These are phyloP conservation scores for Cladobotryum mycophilum DNA, from an alignment of 2,329 filamentous ascomycete species.

Conservation along the genomic window DNA sequence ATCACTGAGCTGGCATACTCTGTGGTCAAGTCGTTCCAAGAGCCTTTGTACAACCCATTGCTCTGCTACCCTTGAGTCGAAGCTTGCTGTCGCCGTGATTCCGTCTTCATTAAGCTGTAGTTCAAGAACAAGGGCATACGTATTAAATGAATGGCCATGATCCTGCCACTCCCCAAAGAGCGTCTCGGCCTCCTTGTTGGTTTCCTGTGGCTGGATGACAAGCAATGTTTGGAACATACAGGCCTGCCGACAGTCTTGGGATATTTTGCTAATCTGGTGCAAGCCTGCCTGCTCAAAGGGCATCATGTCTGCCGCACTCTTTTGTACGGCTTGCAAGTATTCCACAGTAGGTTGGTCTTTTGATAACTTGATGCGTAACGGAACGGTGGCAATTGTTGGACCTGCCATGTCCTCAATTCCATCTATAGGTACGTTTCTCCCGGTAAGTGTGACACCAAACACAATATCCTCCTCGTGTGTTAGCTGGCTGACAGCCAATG, in stretches of 20 bases:
- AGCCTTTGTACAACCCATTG: neutral
- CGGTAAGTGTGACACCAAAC: conserved; percentile 20
- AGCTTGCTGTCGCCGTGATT: neutral
- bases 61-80: neutral
- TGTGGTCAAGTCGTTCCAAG: neutral
- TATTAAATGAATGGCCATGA: neutral
- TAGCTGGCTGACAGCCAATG: conserved; percentile 6
- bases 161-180: too few species aligned
- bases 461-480: conserved; percentile 21
- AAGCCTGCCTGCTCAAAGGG: conserved; percentile 15
- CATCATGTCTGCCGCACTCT: conserved; percentile 11
- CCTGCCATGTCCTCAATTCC: conserved; percentile 21
- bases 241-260: conserved; percentile 3
- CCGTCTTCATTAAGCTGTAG: neutral
- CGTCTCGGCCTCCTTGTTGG: too few species aligned
- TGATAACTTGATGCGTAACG: conserved; percentile 16
- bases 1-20: neutral
- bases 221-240: conserved; percentile 14
- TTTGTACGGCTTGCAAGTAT: conserved; percentile 26
- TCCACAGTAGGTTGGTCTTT: too few species aligned
- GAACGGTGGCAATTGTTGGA: conserved; percentile 23
- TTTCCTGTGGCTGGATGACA: conserved; percentile 12
- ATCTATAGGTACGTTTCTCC: conserved; percentile 18
- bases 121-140: neutral
- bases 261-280: conserved; percentile 10